Percentiles rank a stretch among this genome's conserved stretches.
phyloP scores from a whole-genome alignment of 306 rosid genomes.

The Rubus idaeus region DNA sequence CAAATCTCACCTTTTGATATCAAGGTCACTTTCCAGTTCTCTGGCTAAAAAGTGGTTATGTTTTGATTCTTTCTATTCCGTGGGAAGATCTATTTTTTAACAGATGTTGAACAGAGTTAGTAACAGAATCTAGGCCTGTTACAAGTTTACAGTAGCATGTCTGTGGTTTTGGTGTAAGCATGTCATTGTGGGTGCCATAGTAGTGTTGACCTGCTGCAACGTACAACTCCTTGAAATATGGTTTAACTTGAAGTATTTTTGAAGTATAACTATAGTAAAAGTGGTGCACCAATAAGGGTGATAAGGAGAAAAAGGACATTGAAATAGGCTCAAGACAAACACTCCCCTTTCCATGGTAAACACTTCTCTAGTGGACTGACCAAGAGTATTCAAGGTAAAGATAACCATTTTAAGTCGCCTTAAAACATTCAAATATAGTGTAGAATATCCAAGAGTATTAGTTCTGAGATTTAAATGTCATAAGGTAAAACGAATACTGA shows the following conservation, averaged over 20 bases:
- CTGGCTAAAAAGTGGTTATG: background rate
- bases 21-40: background rate
- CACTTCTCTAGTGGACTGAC: background rate
- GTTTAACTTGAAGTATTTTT: background rate
- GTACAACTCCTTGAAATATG: background rate
- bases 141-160: conserved; percentile 6
- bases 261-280: background rate
- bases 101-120: background rate
- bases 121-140: background rate
- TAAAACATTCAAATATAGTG: too few relatives aligned
- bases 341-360: background rate
- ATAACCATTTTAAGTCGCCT: too few relatives aligned
- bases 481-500: background rate
- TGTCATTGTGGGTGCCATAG: background rate
- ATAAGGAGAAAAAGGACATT: background rate
- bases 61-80: background rate
- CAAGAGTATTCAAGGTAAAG: background rate
- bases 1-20: background rate
- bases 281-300: background rate
- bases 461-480: background rate
- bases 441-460: background rate
- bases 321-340: background rate
- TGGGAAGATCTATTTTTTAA: background rate
- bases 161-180: background rate
- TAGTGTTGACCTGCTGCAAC: background rate